Percentiles rank a stretch among this genome's conserved stretches.
Conservation (phyloP, 257 asterid genomes). For the Craterostigma plantagineum region DNA sequence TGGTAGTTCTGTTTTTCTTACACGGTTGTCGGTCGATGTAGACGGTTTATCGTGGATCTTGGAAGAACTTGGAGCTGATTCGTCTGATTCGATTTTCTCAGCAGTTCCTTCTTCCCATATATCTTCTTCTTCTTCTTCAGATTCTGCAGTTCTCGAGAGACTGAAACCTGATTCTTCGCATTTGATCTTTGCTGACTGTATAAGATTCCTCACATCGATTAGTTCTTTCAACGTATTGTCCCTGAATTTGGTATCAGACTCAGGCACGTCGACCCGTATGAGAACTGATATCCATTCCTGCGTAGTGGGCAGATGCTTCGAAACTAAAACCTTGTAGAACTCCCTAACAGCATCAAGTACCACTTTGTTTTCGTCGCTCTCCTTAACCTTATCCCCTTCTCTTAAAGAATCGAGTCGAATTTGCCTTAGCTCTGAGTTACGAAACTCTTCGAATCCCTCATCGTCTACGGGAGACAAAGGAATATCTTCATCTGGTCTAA, state of each 20-base stretch:
- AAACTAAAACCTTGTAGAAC: constrained; percentile 57
- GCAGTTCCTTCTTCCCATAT: constrained; percentile 77
- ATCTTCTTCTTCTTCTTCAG: constrained; percentile 47
- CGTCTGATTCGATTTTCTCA: constrained; percentile 19
- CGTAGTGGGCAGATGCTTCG: constrained; percentile 51
- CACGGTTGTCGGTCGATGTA: constrained; percentile 12
- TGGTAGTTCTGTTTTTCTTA: constrained; percentile 11
- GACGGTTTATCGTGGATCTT: constrained; percentile 12
- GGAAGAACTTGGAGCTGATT: constrained; percentile 11
- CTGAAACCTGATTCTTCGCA: constrained; percentile 69
- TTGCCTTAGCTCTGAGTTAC: constrained; percentile 53
- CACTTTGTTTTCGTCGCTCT: constrained; percentile 56
- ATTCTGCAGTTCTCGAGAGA: constrained; percentile 18
- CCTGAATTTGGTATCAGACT: constrained; percentile 32
- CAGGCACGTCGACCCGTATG: constrained; percentile 50
- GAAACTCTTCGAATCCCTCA: constrained; percentile 54
- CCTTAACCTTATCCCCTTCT: constrained; percentile 54
- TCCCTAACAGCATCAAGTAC: constrained; percentile 82
- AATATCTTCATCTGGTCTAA: constrained; percentile 38
- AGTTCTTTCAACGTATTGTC: constrained; percentile 59
- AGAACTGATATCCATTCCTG: constrained; percentile 84
- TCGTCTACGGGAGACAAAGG: constrained; percentile 25
- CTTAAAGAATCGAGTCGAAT: constrained; percentile 63
- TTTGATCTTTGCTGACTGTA: constrained; percentile 36
- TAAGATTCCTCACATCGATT: constrained; percentile 56